Percentiles rank a stretch among this genome's conserved stretches.
Conservation (phyloP, 78 protist species). For the Planoprotostelium fungivorum region DNA sequence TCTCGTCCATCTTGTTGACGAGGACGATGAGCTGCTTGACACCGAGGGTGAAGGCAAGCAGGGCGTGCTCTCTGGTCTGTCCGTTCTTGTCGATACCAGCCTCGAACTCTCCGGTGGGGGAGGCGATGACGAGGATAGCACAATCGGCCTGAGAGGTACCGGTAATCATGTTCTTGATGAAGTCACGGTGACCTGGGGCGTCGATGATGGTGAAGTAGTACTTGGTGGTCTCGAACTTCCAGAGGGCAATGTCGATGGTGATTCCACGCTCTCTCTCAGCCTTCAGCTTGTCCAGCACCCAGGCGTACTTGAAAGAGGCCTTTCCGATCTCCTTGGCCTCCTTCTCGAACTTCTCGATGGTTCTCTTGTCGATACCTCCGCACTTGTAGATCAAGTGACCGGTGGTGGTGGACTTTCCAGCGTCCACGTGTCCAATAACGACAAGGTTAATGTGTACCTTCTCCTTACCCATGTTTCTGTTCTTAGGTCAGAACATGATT, state of each 20-base stretch:
- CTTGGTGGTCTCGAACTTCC: constrained; percentile 97
- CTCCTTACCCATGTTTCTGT: constrained; percentile 83
- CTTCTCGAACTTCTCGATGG: constrained; percentile 79
- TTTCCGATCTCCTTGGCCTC: constrained; percentile 96
- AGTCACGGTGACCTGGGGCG: constrained; percentile 99
- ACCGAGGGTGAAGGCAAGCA: constrained; percentile 95
- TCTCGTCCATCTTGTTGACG: constrained; percentile 96
- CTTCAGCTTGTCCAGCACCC: constrained; percentile 96
- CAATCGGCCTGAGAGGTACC: constrained; percentile 97
- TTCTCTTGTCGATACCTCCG: constrained; percentile 95
- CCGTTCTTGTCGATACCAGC: constrained; percentile 96
- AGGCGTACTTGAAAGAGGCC: constrained; percentile 98
- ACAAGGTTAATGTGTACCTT: constrained; percentile 75
- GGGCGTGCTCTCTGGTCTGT: constrained; percentile 98
- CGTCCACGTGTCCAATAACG: constrained; percentile 95
- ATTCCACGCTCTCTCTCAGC: constrained; percentile 95
- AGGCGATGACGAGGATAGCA: constrained; percentile 90
- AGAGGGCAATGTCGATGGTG: constrained; percentile 93
- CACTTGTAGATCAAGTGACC: constrained; percentile 96
- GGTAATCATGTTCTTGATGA: constrained; percentile 99
- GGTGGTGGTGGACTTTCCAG: constrained; percentile 95
- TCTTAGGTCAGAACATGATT: too few species aligned
- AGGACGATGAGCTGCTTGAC: constrained; percentile 93
- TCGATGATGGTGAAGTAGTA: constrained; percentile 98
- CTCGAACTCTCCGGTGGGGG: constrained; percentile 93